phyloP scores from a whole-genome alignment of 2,329 filamentous ascomycete species.

The Monosporascus sp. region DNA sequence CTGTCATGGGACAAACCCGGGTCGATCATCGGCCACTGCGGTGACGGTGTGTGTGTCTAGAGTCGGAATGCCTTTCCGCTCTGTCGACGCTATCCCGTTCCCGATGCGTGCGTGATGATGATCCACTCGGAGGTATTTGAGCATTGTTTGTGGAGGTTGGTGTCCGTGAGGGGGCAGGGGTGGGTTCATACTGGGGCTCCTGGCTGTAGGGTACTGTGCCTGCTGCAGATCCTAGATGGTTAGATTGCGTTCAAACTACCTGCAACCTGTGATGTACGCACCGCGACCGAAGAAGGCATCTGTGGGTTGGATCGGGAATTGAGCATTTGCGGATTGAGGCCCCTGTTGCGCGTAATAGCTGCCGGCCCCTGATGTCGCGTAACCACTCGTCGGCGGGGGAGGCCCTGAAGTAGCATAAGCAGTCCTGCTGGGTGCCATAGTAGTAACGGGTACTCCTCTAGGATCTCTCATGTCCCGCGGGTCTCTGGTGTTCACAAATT shows the following conservation, averaged over 20 bases:
- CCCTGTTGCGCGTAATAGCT: conserved; percentile 27
- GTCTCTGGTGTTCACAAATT: conserved; percentile 17
- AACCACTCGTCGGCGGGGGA: conserved; percentile 19
- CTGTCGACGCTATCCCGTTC: conserved; percentile 19
- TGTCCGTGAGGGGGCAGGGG: conserved; percentile 31
- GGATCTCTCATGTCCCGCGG: conserved; percentile 15
- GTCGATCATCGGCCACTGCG: conserved; percentile 22
- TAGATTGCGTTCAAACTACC: conserved; percentile 29
- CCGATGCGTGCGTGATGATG: conserved; percentile 19
- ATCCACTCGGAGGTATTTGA: conserved; percentile 27
- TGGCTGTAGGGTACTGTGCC: conserved; percentile 39
- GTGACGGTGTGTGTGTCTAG: conserved; percentile 24
- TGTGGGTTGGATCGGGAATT: conserved; percentile 40
- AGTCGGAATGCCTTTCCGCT: conserved; percentile 25
- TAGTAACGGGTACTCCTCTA: conserved; percentile 24
- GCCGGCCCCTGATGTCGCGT: conserved; percentile 20
- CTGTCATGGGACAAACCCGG: conserved; percentile 1
- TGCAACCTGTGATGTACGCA: conserved; percentile 42
- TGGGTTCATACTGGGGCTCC: conserved; percentile 48
- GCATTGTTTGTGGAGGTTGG: conserved; percentile 22
- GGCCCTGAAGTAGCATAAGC: conserved; percentile 27
- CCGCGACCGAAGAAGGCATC: conserved; percentile 56
- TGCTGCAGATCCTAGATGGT: conserved; percentile 50
- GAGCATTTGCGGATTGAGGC: conserved; percentile 26
- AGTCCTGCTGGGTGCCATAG: conserved; percentile 23